These are phyloP conservation scores for Penicillium waksmanii DNA, from an alignment of 495 filamentous ascomycete genomes.

Conservation along the genomic window DNA sequence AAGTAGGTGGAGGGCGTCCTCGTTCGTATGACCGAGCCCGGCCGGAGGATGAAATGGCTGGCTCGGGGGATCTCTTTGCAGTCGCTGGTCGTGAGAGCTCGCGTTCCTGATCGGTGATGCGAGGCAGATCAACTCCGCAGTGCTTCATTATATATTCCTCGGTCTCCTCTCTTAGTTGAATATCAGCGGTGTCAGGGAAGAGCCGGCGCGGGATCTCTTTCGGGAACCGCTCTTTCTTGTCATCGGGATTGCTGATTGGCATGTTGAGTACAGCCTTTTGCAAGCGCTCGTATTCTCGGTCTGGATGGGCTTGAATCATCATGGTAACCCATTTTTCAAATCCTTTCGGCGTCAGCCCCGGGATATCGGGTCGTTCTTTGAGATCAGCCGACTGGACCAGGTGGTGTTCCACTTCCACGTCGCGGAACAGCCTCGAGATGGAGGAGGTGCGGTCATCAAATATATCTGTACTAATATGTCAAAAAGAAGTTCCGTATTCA, in stretches of 20 bases:
- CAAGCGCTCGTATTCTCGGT: slow-evolving; percentile 75
- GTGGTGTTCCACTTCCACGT: slow-evolving; percentile 79
- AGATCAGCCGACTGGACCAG: slow-evolving; percentile 65
- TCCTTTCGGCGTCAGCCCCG: slow-evolving; percentile 77
- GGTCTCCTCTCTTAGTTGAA: slow-evolving; percentile 41
- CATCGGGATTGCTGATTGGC: slow-evolving; percentile 75
- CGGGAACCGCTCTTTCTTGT: slow-evolving; percentile 74
- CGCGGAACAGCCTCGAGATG: slow-evolving; percentile 74
- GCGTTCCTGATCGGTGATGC: slow-evolving; percentile 44
- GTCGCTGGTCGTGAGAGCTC: slow-evolving; percentile 32
- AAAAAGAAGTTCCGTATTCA: background rate
- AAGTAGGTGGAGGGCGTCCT: slow-evolving; percentile 52
- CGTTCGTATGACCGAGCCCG: slow-evolving; percentile 48
- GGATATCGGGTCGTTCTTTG: slow-evolving; percentile 66
- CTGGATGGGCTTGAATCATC: slow-evolving; percentile 76
- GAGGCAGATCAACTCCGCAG: slow-evolving; percentile 52
- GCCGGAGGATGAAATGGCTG: slow-evolving; percentile 21
- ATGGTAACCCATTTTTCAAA: slow-evolving; percentile 79
- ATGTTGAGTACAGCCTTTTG: slow-evolving; percentile 72
- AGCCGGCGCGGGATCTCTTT: slow-evolving; percentile 76
- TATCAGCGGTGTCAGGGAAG: slow-evolving; percentile 58
- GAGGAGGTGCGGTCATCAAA: slow-evolving; percentile 58
- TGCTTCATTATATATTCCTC: slow-evolving; percentile 52
- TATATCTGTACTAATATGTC: slow-evolving; percentile 38
- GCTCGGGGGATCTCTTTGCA: slow-evolving; percentile 13